phyloP scores from a whole-genome alignment of 768 basidiomycete genomes.

The Mycena vitilis region DNA sequence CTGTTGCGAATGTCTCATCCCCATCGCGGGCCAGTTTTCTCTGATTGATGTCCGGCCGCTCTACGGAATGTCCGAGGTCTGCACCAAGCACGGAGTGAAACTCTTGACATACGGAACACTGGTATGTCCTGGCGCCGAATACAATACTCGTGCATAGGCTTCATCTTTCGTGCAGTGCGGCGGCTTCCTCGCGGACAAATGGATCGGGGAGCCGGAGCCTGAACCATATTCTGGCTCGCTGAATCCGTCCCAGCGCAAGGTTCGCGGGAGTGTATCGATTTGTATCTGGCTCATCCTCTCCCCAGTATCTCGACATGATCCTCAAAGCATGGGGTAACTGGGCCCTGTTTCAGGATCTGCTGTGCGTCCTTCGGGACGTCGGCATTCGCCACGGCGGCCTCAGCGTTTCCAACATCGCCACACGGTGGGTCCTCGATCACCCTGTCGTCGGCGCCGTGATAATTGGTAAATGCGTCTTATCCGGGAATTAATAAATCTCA shows the following conservation, averaged over 20 bases:
- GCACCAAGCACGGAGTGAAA: conserved; percentile 76
- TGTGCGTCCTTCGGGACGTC: conserved; percentile 68
- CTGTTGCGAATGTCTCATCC: not conserved
- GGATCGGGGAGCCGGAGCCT: conserved; percentile 75
- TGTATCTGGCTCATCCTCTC: not conserved
- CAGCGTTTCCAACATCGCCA: conserved; percentile 83
- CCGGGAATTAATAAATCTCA: not conserved
- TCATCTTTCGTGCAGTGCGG: conserved; percentile 68
- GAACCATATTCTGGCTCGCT: conserved; percentile 73
- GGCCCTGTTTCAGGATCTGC: conserved; percentile 77
- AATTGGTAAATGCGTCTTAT: conserved; percentile 62
- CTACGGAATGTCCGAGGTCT: conserved; percentile 83
- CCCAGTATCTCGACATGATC: conserved; percentile 89
- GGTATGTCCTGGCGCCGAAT: conserved; percentile 53
- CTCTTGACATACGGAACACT: conserved; percentile 85
- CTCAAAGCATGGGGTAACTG: conserved; percentile 83
- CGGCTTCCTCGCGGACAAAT: conserved; percentile 82
- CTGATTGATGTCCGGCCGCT: conserved; percentile 83
- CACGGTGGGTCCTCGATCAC: conserved; percentile 87
- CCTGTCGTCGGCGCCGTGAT: conserved; percentile 82
- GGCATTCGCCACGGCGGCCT: conserved; percentile 73
- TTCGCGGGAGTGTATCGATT: conserved; percentile 39
- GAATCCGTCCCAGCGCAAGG: conserved; percentile 88
- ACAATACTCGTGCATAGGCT: not conserved
- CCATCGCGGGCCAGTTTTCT: conserved; percentile 67